Base-by-base conservation (phyloP, 1,284 basidiomycete genomes). In the Cutaneotrichosporon sp. region DNA sequence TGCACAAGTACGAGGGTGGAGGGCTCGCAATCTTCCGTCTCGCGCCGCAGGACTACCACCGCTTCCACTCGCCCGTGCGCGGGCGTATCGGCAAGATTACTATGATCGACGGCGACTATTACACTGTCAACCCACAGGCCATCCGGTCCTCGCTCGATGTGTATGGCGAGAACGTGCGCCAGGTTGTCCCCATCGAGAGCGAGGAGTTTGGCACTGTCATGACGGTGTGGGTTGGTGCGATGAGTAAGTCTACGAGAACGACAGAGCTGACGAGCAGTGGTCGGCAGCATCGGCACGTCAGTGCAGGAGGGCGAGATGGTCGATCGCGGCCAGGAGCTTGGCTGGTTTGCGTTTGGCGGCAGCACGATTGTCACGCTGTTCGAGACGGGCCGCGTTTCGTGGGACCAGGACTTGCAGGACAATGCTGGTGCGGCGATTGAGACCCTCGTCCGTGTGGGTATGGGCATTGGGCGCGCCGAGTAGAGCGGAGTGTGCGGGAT, bases 31-130 rank as follows among this genome's bases (percentile, higher is more conserved):
- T 97, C 66, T 97, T 97, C 82, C 85, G 93, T 47, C 83, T 97
- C n/a, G 93, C 93, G 1, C 93, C 94, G 0, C 93, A 94, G 65
- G 94, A 97, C 76, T 99, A 99, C 74, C 96, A 99, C 79, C 89
- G 96, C 0, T 98, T 95, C 85, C 95, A 98, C 78, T 89, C 88
- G 0, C 93, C 94, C 0, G 91, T 96, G 21, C 89, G 92, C 69
- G 95, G 92, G 0, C 85, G 76, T 30, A 86, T 96, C 40, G 92
- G 92, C 21, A 84, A 84, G 52, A 91, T 93, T 86, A 88, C 86
- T 2, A 85, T 89, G 70, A 90, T 95, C 66, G 70, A 86, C 4
- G 92, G 92, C 18, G 90, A 94, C 75, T 96, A 95, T 78, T 96
- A 95, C 78, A 96, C 93, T 0, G 92, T 95, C 67, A 95, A 94